These are phyloP conservation scores for Exophiala mesophila DNA, from an alignment of 2,329 filamentous ascomycete genomes.

Conservation along the genomic window DNA sequence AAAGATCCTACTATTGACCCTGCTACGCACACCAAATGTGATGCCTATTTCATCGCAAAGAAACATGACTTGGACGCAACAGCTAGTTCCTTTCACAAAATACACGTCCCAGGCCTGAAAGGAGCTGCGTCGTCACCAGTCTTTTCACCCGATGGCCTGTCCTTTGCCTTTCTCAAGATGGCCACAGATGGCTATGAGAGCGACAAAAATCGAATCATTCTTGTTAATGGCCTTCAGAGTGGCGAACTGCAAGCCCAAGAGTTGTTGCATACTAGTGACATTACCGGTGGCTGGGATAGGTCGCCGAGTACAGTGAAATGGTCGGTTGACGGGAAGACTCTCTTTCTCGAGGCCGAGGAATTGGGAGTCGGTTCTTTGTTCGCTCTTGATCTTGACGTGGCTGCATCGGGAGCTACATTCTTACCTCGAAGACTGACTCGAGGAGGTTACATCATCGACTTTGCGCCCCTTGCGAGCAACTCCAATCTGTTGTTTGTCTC, in stretches of 20 bases:
- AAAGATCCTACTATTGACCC: slow-evolving; percentile 43
- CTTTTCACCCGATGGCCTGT: slow-evolving; percentile 40
- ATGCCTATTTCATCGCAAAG: slow-evolving; percentile 43
- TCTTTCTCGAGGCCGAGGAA: slow-evolving; percentile 41
- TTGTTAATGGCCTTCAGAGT: slow-evolving; percentile 38
- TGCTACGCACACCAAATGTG: slow-evolving; percentile 43
- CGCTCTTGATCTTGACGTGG: slow-evolving; percentile 25
- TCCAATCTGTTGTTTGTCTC: slow-evolving; percentile 39
- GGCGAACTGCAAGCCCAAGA: slow-evolving; percentile 29
- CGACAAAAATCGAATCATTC: slow-evolving; percentile 43
- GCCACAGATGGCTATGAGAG: slow-evolving; percentile 43
- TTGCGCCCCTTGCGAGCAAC: slow-evolving; percentile 32
- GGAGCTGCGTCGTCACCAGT: slow-evolving; percentile 44
- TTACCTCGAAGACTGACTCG: slow-evolving; percentile 34
- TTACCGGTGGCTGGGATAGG: slow-evolving; percentile 38
- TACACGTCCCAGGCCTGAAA: slow-evolving; percentile 32
- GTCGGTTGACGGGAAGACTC: slow-evolving; percentile 37
- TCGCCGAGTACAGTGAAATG: slow-evolving; percentile 41
- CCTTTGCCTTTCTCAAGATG: slow-evolving; percentile 42
- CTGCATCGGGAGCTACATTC: slow-evolving; percentile 9
- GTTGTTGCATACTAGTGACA: slow-evolving; percentile 34
- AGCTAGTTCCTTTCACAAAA: slow-evolving; percentile 30
- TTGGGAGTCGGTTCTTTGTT: slow-evolving; percentile 40
- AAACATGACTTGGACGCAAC: slow-evolving; percentile 38
- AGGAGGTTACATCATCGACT: slow-evolving; percentile 38